Evolutionary conservation across 495 filamentous ascomycete genomes (phyloP).

Genomic region (Lentithecium fluviatile): DNA sequence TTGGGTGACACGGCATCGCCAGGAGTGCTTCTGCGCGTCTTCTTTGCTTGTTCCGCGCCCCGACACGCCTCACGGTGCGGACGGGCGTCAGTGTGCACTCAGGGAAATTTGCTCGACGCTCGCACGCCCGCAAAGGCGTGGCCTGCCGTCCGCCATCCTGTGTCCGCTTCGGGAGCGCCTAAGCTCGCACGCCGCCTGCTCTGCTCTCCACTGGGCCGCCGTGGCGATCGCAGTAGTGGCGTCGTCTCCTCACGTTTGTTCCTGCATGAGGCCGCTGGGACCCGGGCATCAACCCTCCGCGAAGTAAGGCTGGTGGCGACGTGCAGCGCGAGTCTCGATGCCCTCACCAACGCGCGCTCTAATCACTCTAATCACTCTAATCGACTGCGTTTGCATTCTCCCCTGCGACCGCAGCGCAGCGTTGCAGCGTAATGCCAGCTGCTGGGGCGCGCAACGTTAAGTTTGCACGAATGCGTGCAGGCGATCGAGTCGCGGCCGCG

Average conservation of each 20-base stretch:
- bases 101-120: neutral
- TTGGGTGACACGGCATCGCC: neutral
- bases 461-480: neutral
- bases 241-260: no score
- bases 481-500: slow-evolving; percentile 10
- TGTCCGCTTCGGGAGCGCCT: neutral
- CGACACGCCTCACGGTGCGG: neutral
- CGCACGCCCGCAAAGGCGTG: neutral
- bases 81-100: neutral
- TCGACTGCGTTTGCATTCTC: no score
- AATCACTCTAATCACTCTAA: no score
- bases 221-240: no score
- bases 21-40: neutral
- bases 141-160: neutral
- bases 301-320: neutral
- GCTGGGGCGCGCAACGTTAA: no score
- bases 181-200: neutral
- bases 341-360: no score
- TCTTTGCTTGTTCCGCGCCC: neutral
- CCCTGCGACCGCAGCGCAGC: neutral
- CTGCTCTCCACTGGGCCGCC: neutral
- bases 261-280: no score
- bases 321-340: no score
- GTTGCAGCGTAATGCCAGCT: neutral
- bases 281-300: no score